Base-by-base conservation (phyloP, 2,329 filamentous ascomycete species). In the Cylindrodendrum hubeiense region DNA sequence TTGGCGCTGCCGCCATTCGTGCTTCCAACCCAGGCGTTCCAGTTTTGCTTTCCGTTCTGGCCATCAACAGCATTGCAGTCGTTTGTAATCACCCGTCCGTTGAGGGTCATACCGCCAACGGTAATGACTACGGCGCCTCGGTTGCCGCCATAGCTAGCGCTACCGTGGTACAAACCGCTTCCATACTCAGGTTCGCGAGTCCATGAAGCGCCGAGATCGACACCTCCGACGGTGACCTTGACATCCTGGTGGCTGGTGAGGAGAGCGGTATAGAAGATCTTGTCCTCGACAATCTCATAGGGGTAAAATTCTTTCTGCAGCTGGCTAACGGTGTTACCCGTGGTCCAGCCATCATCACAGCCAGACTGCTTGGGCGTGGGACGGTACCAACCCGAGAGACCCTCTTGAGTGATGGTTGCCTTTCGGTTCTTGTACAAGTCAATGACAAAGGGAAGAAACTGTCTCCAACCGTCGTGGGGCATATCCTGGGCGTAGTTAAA, bases 21-120 rank as follows among this genome's bases (percentile, higher is more conserved):
- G 24, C 44, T 58, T 49, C 55, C 43, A 41, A 50, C 55, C 55
- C 44, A 58, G 19, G 55, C 44, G 26, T 58, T 58, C 44, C 33
- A 58, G 24, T 58, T 57, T 49, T 41, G 55, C 33, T 58, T 41
- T 21, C 55, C 55, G 34, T 50, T n/a, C 7, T 49, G 43, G 33
- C 55, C 55, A 12, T 39, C 15, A 4, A 49, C 28, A 17, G 15
- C 17, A 39, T 49, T 49, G 44, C 44, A 41, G 13, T 24, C 28
- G 4, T 33, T 39, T 15, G 10, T 49, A 8, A 49, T 50, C 30
- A 39, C 55, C 7, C 24, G 44, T 17, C 44, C 43, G n/a, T 21
- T 50, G 44, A 26, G 33, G 4, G 33, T 50, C 44, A 58, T 58
- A 4, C 21, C 6, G 21, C 44, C 44, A 4, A 50, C 44, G 4